Base-by-base conservation (phyloP, 2,329 filamentous ascomycete genomes). In the Monosporascus sp. region DNA sequence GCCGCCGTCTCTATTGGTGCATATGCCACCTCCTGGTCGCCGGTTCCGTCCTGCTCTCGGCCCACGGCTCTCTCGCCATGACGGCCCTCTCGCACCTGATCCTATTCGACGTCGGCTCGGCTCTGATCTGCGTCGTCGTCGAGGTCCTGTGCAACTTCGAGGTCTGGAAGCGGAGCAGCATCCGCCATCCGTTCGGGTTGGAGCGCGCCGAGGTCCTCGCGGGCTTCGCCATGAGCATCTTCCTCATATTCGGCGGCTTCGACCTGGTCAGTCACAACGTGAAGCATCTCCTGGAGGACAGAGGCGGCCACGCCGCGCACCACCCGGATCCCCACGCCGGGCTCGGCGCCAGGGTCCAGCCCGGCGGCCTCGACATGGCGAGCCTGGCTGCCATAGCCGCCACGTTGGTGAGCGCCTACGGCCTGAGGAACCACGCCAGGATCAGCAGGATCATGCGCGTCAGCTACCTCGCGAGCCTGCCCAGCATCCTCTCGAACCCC, bases 101-200 rank as follows among this genome's bases (percentile, higher is more conserved):
- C 55, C 89, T 97, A 70, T 99, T 97, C 69, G 94, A 99, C 68
- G 93, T 94, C 8, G 84, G 96, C 2, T 94, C 91, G 37, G 94
- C 94, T 5, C 86, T 92, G 48, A 83, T 97, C 5, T 97, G 93
- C 69, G 91, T 96, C 3, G 86, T 84, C 14, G 93, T 97, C 47
- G 94, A 99, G 66, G 89, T 97, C 1, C 82, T 97, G 48, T 86
- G 89, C 50, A 99, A 99, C 70, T 99, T 99, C 64, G 94, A 99
- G 68, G 92, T 97, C 41, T 99, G 94, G 94, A 90, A 91, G 59
- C 84, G 93, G 47, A 93, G 89, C 62, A 95, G 87, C 60, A 88
- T 99, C 62, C 86, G 92, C 24, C 91, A 99, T 71, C 94, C 94
- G 0, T 99, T 99, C 67, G 92, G 87, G 3, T 81, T 99, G 24